Percentiles rank a stretch among this genome's conserved stretches.
These are phyloP conservation scores for Cetraspora pellucida DNA, from an alignment of 192 early-diverging fungal species.

Conservation along the genomic window DNA sequence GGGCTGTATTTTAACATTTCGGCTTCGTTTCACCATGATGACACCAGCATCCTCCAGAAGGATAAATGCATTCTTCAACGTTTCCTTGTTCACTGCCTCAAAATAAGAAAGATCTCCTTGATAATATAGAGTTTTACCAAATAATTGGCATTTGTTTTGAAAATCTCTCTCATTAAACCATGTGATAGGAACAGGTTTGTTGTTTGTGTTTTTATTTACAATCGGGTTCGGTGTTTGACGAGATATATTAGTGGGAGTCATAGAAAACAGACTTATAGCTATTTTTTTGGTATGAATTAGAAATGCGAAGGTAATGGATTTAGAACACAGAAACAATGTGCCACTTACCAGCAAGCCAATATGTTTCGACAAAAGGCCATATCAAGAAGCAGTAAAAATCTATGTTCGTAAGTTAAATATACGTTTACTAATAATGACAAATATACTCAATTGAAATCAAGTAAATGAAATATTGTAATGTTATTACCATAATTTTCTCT, in stretches of 20 bases:
- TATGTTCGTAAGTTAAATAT: constrained; percentile 29
- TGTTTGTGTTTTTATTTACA: not conserved
- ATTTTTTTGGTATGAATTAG: constrained; percentile 11
- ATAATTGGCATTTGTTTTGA: constrained; percentile 67
- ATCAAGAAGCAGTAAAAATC: constrained; percentile 83
- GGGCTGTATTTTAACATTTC: constrained; percentile 45
- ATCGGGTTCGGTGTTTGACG: not conserved
- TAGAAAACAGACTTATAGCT: constrained; percentile 44
- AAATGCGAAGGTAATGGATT: not conserved
- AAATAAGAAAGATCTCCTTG: constrained; percentile 77
- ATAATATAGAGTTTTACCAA: constrained; percentile 85
- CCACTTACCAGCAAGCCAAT: constrained; percentile 75
- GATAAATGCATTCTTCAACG: constrained; percentile 75
- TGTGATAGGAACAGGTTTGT: constrained; percentile 31
- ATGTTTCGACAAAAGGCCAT: constrained; percentile 89
- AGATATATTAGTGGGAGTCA: constrained; percentile 38
- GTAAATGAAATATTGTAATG: not conserved
- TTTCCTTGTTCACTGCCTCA: constrained; percentile 86
- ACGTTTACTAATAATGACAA: not conserved
- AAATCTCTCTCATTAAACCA: constrained; percentile 79
- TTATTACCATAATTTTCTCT: constrained; percentile 64
- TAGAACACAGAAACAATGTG: constrained; percentile 47
- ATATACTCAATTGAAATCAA: not conserved
- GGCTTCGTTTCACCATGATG: constrained; percentile 55
- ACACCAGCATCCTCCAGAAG: constrained; percentile 71